A percentile compares a stretch with the other conserved stretches of the same genome.
Evolutionary conservation across 1,139 yeast species (phyloP).

Genomic region (Taphrina betulina): DNA sequence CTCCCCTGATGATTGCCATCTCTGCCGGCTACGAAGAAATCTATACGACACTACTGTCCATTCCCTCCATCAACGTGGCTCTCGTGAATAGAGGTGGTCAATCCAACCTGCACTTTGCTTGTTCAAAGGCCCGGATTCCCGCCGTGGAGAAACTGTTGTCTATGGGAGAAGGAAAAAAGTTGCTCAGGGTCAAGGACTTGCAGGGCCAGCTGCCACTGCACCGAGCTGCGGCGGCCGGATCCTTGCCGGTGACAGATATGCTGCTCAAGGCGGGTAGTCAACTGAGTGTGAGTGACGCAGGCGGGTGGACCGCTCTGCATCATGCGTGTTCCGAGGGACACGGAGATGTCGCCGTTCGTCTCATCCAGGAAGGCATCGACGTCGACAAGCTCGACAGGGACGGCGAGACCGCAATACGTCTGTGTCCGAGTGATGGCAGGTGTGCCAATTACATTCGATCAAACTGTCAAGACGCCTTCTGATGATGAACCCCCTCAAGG

Average conservation of each 20-base stretch:
- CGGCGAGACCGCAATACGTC: constrained; percentile 29
- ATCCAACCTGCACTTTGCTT: constrained; percentile 72
- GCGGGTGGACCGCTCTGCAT: constrained; percentile 85
- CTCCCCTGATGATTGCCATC: constrained; percentile 78
- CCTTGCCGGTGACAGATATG: constrained; percentile 53
- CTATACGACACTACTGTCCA: constrained; percentile 51
- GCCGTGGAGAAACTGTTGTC: constrained; percentile 25
- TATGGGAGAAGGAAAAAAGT: not conserved
- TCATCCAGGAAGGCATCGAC: constrained; percentile 71
- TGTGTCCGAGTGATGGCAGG: constrained; percentile 23
- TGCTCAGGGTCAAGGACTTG: constrained; percentile 56
- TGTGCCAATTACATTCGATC: constrained; percentile 11
- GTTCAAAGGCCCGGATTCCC: constrained; percentile 25
- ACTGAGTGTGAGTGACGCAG: constrained; percentile 63
- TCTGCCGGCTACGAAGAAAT: constrained; percentile 64
- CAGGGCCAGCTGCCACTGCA: constrained; percentile 68
- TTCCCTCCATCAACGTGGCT: constrained; percentile 52
- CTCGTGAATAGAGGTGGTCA: constrained; percentile 64
- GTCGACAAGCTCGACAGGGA: constrained; percentile 35
- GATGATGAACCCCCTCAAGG: not conserved
- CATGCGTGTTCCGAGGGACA: constrained; percentile 92
- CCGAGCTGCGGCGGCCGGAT: constrained; percentile 81
- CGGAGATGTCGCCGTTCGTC: constrained; percentile 66
- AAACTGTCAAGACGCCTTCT: constrained; percentile 16
- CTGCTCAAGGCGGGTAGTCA: constrained; percentile 60